These are phyloP conservation scores for Quercus bicolor DNA, from an alignment of 306 rosid genomes.

Conservation along the genomic window DNA sequence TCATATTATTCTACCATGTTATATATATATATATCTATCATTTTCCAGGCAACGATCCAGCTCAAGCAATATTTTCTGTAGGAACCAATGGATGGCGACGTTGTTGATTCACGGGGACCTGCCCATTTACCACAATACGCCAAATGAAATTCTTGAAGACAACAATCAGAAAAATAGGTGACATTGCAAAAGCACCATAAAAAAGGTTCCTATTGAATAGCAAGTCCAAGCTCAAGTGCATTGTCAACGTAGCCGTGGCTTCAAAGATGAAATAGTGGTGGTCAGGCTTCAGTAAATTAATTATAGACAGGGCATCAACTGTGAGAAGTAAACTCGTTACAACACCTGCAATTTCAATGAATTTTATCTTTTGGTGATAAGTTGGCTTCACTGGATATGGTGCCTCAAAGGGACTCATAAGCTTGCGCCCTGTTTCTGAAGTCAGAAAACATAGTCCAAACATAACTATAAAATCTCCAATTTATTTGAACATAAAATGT, in stretches of 20 bases:
- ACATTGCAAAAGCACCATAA: not conserved
- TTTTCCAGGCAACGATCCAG: not conserved
- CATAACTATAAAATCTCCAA: not conserved
- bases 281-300: not conserved
- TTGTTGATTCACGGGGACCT: not conserved
- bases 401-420: not conserved
- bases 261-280: not conserved
- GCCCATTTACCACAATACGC: not conserved
- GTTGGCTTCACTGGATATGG: not conserved
- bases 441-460: not conserved
- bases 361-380: not conserved
- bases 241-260: not conserved
- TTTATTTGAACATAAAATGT: not conserved
- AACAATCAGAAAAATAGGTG: not conserved
- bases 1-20: too few species aligned
- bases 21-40: too few species aligned
- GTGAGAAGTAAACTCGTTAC: not conserved
- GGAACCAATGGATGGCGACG: not conserved
- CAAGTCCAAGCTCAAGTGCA: not conserved
- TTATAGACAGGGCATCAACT: not conserved
- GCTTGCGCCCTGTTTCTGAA: not conserved
- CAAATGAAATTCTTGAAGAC: not conserved
- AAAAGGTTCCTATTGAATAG: not conserved
- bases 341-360: not conserved
- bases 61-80: not conserved